A percentile compares a stretch with the other conserved stretches of the same genome.
phyloP scores from a whole-genome alignment of 2,329 filamentous ascomycete species.

The Sporothrix curviconia region DNA sequence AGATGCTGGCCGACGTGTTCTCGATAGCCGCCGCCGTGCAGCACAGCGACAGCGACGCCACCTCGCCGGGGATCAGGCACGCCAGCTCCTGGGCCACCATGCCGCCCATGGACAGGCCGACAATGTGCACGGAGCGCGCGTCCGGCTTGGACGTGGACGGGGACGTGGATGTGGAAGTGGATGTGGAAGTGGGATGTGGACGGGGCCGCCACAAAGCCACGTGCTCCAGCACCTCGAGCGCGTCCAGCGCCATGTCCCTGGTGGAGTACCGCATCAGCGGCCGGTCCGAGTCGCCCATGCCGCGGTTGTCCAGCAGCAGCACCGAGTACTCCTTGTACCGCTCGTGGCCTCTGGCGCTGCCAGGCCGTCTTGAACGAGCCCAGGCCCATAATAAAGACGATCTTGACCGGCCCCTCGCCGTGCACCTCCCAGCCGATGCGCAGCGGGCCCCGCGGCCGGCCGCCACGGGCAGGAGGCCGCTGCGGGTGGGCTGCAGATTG shows the following conservation, averaged over 20 bases:
- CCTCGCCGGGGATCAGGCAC: constrained; percentile 42
- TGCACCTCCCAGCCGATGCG: constrained; percentile 75
- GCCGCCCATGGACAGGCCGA: constrained; percentile 78
- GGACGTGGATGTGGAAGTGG: too few species aligned
- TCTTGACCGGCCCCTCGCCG: constrained; percentile 62
- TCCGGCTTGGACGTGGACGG: too few species aligned
- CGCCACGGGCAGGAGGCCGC: constrained; percentile 59
- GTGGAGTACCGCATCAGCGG: constrained; percentile 74
- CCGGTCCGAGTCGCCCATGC: constrained; percentile 73
- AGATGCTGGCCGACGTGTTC: constrained; percentile 52
- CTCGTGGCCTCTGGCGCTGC: constrained; percentile 80
- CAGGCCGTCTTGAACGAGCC: constrained; percentile 62
- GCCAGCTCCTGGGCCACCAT: constrained; percentile 87
- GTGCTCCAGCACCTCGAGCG: constrained; percentile 61
- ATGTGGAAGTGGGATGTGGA: too few species aligned
- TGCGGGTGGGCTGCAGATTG: constrained; percentile 59
- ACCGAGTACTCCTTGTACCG: constrained; percentile 61
- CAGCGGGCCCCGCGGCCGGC: constrained; percentile 66
- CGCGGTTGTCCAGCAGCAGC: constrained; percentile 76
- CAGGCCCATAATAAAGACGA: constrained; percentile 75
- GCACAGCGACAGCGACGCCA: constrained; percentile 52
- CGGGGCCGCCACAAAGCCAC: constrained; percentile 41
- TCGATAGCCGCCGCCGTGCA: constrained; percentile 56
- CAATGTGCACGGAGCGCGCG: constrained; percentile 50
- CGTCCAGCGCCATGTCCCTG: constrained; percentile 75